Conservation (phyloP, 2,329 filamentous ascomycete species). For the Colletotrichum sublineola region DNA sequence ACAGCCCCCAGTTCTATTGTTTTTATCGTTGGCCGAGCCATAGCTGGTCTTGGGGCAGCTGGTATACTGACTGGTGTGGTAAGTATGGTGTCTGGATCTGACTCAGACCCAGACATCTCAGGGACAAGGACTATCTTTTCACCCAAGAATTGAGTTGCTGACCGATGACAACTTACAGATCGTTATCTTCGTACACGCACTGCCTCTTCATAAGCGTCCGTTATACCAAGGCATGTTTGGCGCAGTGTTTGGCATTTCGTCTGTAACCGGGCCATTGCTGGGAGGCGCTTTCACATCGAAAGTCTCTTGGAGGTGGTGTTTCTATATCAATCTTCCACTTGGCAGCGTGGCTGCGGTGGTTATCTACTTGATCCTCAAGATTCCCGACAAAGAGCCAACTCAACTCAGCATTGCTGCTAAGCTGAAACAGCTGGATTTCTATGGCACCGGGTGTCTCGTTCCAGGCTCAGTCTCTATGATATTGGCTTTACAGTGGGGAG, state of each 20-base stretch:
- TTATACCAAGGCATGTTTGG: constrained; percentile 50
- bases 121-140: too few species aligned
- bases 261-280: constrained; percentile 46
- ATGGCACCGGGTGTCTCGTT: constrained; percentile 31
- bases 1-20: constrained; percentile 48
- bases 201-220: constrained; percentile 56
- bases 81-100: neutral
- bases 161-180: constrained; percentile 55
- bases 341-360: constrained; percentile 48
- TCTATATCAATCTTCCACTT: constrained; percentile 52
- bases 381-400: constrained; percentile 32
- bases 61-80: constrained; percentile 52
- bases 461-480: constrained; percentile 57
- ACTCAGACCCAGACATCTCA: too few species aligned
- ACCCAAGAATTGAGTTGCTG: neutral
- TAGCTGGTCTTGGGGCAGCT: constrained; percentile 53
- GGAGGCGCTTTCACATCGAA: constrained; percentile 47
- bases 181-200: constrained; percentile 47
- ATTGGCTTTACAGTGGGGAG: constrained; percentile 63
- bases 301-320: constrained; percentile 54
- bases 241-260: constrained; percentile 58
- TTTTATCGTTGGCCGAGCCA: constrained; percentile 54
- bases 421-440: constrained; percentile 47
- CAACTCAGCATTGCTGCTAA: constrained; percentile 44
- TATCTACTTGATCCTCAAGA: constrained; percentile 45